Base-by-base conservation (phyloP, 495 filamentous ascomycete genomes). In the Annulohypoxylon moriforme region DNA sequence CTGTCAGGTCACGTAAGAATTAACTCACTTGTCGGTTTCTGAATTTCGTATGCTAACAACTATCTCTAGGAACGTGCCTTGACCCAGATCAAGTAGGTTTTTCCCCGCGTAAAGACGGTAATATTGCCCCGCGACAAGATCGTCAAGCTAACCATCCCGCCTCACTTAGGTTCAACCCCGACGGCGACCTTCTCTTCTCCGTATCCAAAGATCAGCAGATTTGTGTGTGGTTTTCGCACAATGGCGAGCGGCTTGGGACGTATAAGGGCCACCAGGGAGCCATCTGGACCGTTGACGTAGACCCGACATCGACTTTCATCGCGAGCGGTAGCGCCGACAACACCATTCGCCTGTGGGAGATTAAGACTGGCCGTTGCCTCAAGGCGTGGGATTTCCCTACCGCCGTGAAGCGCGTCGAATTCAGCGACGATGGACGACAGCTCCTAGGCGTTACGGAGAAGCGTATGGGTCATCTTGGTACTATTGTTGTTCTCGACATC, bases 381-480 rank as follows among this genome's bases (percentile, higher is more conserved):
- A 97, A 98, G 89, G 90, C 90, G 52, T 99, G 96, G 96, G 93
- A 99, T 18, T 98, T 98, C 86, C 88, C 90, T 3, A 97, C 96
- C 18, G 93, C 94, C 42, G 93, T 99, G 72, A 98, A 98, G 88
- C 88, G 96, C 66, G 94, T 97, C 76, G 95, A 97, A 78, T 99
- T 98, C 82, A 93, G 88, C 73, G 91, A 96, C 65, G 96, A 99
- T 83, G 96, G 94, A 74, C 91, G 87, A 75, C 86, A 91, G 77
- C 83, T 99, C 68, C 83, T 99, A 66, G 94, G 93, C 42, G 94
- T 99, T 69, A 99, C 96, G 31, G 96, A 99, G 84, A 96, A 96
- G 91, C 94, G 96, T 75, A 96, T 95, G 90, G 96, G 96, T 61
- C 92, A 93, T 79, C 82, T 98, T 59, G 92, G 95, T 74, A 96